A percentile compares a stretch with the other conserved stretches of the same genome.
Evolutionary conservation across 768 basidiomycete species (phyloP).

Genomic region (Heimioporus sp.): DNA sequence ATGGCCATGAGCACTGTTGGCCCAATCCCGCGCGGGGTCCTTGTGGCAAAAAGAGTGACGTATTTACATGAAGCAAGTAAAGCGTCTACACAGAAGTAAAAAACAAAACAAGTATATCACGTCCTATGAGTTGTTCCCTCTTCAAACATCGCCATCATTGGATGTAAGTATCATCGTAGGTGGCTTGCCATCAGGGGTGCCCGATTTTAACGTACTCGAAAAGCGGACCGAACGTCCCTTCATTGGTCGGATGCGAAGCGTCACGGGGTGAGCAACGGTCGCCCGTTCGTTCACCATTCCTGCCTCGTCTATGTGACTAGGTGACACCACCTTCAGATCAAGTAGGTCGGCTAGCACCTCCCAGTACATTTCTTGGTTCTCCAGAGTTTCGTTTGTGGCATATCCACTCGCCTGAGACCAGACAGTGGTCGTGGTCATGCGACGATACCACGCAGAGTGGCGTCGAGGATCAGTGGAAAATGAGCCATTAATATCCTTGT

Average conservation of each 20-base stretch:
- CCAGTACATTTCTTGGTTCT: conserved; percentile 1
- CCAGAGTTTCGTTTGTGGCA: conserved; percentile 30
- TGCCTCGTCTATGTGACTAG: background rate
- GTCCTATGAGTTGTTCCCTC: no score
- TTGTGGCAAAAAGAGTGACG: no score
- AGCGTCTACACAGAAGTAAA: no score
- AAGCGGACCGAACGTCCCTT: conserved; percentile 4
- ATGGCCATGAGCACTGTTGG: conserved; percentile 20
- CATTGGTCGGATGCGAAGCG: conserved; percentile 1
- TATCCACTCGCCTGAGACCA: conserved; percentile 42
- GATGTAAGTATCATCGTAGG: background rate
- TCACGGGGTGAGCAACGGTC: background rate
- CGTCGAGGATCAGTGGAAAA: background rate
- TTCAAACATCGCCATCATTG: conserved; percentile 8
- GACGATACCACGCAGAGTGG: conserved; percentile 4
- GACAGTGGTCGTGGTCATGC: conserved; percentile 15
- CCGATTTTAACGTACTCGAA: background rate
- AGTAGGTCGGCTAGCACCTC: background rate
- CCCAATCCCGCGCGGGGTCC: no score
- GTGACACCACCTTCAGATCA: background rate
- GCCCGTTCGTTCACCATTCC: background rate
- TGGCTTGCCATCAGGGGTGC: background rate
- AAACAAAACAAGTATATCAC: background rate
- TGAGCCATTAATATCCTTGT: background rate
- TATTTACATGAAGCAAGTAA: no score